Conservation (phyloP, 1,284 basidiomycete genomes). For the Cystobasidium pallidum region DNA sequence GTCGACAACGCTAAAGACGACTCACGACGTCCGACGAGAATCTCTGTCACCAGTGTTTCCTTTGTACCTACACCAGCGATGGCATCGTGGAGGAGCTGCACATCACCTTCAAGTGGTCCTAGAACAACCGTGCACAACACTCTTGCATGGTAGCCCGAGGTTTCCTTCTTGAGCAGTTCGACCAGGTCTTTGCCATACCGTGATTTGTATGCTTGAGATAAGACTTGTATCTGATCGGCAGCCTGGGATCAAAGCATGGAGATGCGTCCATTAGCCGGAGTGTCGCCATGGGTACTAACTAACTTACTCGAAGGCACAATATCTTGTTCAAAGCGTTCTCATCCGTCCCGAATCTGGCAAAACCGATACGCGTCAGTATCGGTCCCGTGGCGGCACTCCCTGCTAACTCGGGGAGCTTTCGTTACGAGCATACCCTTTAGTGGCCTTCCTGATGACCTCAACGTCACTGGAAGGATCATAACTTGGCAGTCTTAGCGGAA, state of each 20-base stretch:
- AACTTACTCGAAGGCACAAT: constrained; percentile 15
- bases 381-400: neutral
- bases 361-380: neutral
- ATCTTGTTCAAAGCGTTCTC: constrained; percentile 30
- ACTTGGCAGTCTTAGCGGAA: constrained; percentile 39
- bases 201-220: constrained; percentile 53
- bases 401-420: neutral
- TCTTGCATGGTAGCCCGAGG: constrained; percentile 54
- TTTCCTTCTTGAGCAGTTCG: constrained; percentile 54
- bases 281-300: too few species aligned
- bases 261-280: too few species aligned
- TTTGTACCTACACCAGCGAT: constrained; percentile 55
- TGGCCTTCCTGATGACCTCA: constrained; percentile 54
- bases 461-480: constrained; percentile 53
- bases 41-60: constrained; percentile 55
- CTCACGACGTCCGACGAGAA: constrained; percentile 52
- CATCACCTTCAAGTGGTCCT: constrained; percentile 54
- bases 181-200: constrained; percentile 54
- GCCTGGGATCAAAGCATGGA: constrained; percentile 40
- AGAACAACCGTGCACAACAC: constrained; percentile 52
- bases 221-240: constrained; percentile 53
- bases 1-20: neutral
- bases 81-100: constrained; percentile 54
- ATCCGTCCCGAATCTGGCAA: constrained; percentile 37
- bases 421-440: constrained; percentile 50